Conservation (phyloP, 345 rosid species). For the Hibiscus syriacus region DNA sequence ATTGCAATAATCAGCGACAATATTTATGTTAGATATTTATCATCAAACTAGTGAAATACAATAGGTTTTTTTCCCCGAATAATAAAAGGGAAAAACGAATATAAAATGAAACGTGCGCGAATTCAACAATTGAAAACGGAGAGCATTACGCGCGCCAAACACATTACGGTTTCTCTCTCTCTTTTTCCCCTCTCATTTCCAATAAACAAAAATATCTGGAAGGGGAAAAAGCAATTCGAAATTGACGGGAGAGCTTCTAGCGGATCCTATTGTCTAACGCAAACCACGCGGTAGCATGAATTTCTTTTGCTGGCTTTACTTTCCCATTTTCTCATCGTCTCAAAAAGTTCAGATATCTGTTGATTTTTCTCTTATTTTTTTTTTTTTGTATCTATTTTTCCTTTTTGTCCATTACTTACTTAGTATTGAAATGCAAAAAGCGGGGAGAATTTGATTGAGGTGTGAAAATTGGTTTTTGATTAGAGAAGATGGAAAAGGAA, state of each 20-base stretch:
- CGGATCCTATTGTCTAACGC: slow-evolving; percentile 16
- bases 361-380: no score
- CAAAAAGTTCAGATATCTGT: background rate
- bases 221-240: background rate
- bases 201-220: background rate
- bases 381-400: background rate
- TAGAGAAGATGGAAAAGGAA: slow-evolving; percentile 43
- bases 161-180: background rate
- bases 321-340: background rate
- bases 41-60: no score
- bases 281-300: slow-evolving; percentile 28
- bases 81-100: no score
- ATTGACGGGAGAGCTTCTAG: slow-evolving; percentile 10
- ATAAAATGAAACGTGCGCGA: no score
- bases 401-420: background rate
- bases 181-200: background rate
- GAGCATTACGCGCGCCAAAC: background rate
- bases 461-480: background rate
- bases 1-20: no score
- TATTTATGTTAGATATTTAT: no score
- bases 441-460: background rate
- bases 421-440: slow-evolving; percentile 8
- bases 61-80: no score
- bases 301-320: slow-evolving; percentile 19
- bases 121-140: background rate